Conservation (phyloP, 805 yeast species). For the Candida coleopterorum region DNA sequence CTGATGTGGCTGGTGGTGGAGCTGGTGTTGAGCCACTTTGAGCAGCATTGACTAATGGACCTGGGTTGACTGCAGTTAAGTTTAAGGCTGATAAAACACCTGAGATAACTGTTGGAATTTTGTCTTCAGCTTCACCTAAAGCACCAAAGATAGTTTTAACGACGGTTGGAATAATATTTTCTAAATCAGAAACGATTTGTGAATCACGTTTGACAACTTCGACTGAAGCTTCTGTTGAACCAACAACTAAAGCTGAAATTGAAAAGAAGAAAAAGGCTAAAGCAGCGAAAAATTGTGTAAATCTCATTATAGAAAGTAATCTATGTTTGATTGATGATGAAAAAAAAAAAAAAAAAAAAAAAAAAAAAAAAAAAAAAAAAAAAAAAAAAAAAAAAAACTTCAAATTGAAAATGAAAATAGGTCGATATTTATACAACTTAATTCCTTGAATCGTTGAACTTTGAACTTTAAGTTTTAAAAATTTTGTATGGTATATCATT, state of each 20-base stretch:
- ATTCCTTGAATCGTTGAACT: too few species aligned
- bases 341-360: neutral
- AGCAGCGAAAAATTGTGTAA: slow-evolving; percentile 3
- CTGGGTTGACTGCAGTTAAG: neutral
- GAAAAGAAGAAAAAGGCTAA: neutral
- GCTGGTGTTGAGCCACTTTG: neutral
- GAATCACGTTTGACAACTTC: neutral
- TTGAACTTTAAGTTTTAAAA: too few species aligned
- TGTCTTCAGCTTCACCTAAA: neutral
- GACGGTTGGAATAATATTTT: slow-evolving; percentile 2
- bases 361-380: too few species aligned
- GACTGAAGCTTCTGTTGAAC: neutral
- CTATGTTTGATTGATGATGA: slow-evolving; percentile 1
- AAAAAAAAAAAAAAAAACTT: too few species aligned
- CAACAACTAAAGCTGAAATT: neutral
- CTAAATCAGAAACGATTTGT: neutral
- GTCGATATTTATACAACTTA: neutral
- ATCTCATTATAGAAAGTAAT: neutral
- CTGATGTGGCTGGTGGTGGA: neutral
- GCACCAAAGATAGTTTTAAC: slow-evolving; percentile 1
- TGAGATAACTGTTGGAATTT: neutral
- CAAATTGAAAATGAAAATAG: neutral
- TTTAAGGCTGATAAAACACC: neutral
- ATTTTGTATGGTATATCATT: too few species aligned
- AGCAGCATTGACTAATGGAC: neutral